Evolutionary conservation across 2,329 filamentous ascomycete species (phyloP), one percentile per base, ranked within the genome.

Genomic region (Dissoconium aciculare): DNA sequence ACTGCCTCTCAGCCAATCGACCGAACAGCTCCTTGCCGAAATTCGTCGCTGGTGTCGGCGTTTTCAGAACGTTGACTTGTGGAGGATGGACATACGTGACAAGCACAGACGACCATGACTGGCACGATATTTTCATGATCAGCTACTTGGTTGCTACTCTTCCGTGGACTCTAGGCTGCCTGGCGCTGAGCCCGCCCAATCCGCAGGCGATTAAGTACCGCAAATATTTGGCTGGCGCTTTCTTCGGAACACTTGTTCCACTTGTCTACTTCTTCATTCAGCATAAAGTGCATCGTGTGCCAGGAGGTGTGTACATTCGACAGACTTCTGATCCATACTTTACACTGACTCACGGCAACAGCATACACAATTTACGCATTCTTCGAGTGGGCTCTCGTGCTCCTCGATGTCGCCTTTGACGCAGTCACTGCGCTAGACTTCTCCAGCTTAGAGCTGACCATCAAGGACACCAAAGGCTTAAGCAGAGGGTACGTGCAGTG

Each of bases 121-220:
- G 84, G 85, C 89, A 98, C 55, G 89, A 98, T 51, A 87, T 95
- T 40, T 87, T 98, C 55, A 98, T 98, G 89, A 94, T 98, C 45
- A 91, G 84, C 10, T 98, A 98, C 57, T 66, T 98, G 33, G 77
- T 98, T 27, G 79, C 83, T 17, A 95, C 89, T 3, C 65, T 98
- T 32, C 89, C 89, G 2, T 98, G 89, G 89, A 98, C 87, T 2
- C 57, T 83, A 28, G 89, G 89, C 28, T 94, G 87, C 55, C 69
- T 95, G 38, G 74, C 78, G 4, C 62, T 95, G 30, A 94, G 85
- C 57, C 84, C 87, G 8, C 73, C 76, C 34, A 93, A 94, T 53
- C 67, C 76, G 9, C 71, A 63, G 39, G 82, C 89, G 5, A 68
- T 94, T 52, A 84, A 78, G 58, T 93, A 91, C 56, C 71, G 89